Base-by-base conservation (phyloP, 768 basidiomycete species). In the Rhodotorula paludigena region DNA sequence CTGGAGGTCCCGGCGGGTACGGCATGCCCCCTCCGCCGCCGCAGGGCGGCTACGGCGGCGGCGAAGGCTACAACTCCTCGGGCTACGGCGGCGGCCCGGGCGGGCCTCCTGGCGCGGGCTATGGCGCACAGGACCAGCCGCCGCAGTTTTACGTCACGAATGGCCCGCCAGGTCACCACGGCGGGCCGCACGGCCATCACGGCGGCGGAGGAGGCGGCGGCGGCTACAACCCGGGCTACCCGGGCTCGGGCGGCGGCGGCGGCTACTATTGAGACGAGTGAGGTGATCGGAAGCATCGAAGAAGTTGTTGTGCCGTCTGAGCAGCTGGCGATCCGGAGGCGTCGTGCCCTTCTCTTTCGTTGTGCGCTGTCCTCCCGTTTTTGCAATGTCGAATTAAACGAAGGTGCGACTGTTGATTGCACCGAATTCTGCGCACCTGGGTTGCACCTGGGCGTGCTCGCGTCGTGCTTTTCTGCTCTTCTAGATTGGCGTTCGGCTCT, bases 161-260 rank as follows among this genome's bases (percentile, higher is more conserved):
- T n/a, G 33, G 20, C 2, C 35, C 52, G 33, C 52, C 35, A 21
- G 35, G 23, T 25, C 52, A 51, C 32, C 30, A 33, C 23, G 45
- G 45, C 45, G 45, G 45, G 11, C 32, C 15, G 21, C 33, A 52
- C 32, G 51, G 51, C 3, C 51, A 33, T 2, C 51, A 52, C 18
- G 51, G 51, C 11, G 51, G 49, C 7, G 18, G n/a, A n/a, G n/a
- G n/a, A n/a, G n/a, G n/a, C n/a, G n/a, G 20, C 14, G 48, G 49
- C 4, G 49, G 49, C 18, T 51, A 51, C 49, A 51, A 33, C 42
- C 21, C 32, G 25, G 57, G 48, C 32, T 58, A 58, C 57, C 55
- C 42, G 32, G 58, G 58, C n/a, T 36, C 36, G 7, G 30, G 32
- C 20, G 52, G 52, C 11, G 52, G 52, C 14, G 52, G 52, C 2